Evolutionary conservation across 306 rosid genomes (phyloP), one percentile per base, ranked within the genome.

Genomic region (Oemleria cerasiformis): DNA sequence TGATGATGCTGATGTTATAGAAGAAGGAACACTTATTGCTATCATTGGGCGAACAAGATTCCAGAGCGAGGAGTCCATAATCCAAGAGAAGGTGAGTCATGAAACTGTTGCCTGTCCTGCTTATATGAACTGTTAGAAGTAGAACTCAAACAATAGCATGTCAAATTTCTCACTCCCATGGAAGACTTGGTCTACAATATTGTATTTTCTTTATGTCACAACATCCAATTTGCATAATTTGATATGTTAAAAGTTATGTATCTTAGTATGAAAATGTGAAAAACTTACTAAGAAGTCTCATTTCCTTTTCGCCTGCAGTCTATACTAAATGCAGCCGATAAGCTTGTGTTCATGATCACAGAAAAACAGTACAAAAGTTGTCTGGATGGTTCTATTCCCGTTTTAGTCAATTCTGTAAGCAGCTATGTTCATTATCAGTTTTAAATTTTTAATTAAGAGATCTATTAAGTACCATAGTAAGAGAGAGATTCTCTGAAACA

Each of bases 1-100:
- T 86, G 96, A 88, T 80, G 98, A 92, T 76, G 96, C 95, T 79
- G 96, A 90, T 81, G 79, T 72, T 70, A 81, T 92, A 76, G 98
- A 92, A 88, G 91, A 92, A 88, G 90, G 89, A 63, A 88, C 91
- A 58, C 86, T 92, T 45, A 67, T 49, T 21, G 84, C 95, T 76
- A 70, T 92, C 78, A 90, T 92, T 56, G 98, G 98, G 65, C 83
- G 88, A 30, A 79, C 78, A 21, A 88, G 81, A 61, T 74, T 74
- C 59, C 87, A 77, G 66, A 76, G 67, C n/a, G 96, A 82, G 63
- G 96, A 86, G 73, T 92, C 96, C 66, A 81, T 89, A 73, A 71
- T 89, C 69, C 88, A 89, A 79, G 87, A 86, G 88, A 92, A 92
- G 88, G 96, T 85, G 70, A 65, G 83, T 56, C 49, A 47, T 25